phyloP scores from a whole-genome alignment of 2,329 filamentous ascomycete genomes.

The Epichloe glyceriae region DNA sequence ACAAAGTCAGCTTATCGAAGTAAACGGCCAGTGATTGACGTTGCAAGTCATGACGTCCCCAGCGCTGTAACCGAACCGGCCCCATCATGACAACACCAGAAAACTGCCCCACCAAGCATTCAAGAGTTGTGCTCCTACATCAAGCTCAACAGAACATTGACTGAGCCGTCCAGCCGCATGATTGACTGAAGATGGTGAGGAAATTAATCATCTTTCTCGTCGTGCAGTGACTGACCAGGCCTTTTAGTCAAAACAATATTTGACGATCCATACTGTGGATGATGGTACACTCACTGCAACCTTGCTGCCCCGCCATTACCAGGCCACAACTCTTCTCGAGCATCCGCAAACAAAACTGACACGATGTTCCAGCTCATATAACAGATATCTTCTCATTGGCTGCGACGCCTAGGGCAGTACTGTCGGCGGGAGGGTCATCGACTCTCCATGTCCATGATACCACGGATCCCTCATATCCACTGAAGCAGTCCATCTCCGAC shows the following conservation, averaged over 20 bases:
- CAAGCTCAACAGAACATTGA: background rate
- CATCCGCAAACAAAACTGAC: conserved; percentile 1
- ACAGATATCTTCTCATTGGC: conserved; percentile 78
- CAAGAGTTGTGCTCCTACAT: conserved; percentile 3
- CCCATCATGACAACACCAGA: background rate
- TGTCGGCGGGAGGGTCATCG: conserved; percentile 78
- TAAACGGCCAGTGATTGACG: background rate
- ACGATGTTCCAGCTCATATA: conserved; percentile 49
- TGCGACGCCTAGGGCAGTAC: conserved; percentile 56
- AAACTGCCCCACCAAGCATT: conserved; percentile 6
- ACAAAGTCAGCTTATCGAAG: background rate
- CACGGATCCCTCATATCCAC: conserved; percentile 54
- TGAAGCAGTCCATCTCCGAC: conserved; percentile 64
- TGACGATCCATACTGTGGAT: conserved; percentile 83
- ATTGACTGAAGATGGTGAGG: conserved; percentile 15
- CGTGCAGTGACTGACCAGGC: background rate
- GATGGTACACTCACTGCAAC: conserved; percentile 43
- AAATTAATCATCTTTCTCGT: background rate
- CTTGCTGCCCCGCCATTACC: conserved; percentile 14
- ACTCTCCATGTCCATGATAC: conserved; percentile 72
- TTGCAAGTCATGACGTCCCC: background rate
- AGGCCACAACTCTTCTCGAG: background rate
- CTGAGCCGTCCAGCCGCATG: background rate
- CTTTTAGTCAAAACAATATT: conserved; percentile 87
- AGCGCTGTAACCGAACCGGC: background rate